Evolutionary conservation across 139 green algal species (phyloP), one percentile per base, ranked within the genome.

Genomic region (Zygnema cylindricum): DNA sequence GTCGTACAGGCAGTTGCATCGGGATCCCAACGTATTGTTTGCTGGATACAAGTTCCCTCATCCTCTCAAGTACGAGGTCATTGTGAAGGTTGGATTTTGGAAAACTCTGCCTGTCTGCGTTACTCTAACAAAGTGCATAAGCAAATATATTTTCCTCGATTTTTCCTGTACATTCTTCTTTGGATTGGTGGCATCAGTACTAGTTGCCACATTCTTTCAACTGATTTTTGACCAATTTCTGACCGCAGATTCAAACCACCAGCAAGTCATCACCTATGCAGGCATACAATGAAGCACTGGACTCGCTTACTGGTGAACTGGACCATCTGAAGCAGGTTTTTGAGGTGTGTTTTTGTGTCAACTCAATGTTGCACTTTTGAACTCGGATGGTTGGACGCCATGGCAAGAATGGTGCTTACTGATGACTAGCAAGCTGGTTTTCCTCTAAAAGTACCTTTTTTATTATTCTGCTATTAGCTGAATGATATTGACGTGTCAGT

Each of bases 31-130:
- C 2, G 95, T 98, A 0, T 93, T 96, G 3, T 99, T 99, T 91
- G 93, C 96, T 1, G 97, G 97, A 3, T 99, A 99, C 93, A 94
- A 95, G 54, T 94, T 98, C 57, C 97, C 97, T 0, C 97, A 99
- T 90, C 97, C 97, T 0, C 93, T 99, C 11, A 94, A 98, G 78
- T 94, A 98, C 55, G 89, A 93, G 25, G 95, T 99, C 84, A 79
- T 96, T 0, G 88, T 99, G 76, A 92, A 90, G 85, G 92, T 94
- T 79, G 32, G 36, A 11, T 16, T 16, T 54, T 54, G 11, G 7
- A 54, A 25, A 3, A 79, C 71, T 11, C 71, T 43, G 7, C 71
- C 16, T 16, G 7, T 16, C 36, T 79, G n/a, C n/a, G n/a, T n/a
- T n/a, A n/a, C n/a, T n/a, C n/a, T n/a, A n/a, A n/a, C n/a, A n/a